Conservation (phyloP, 768 basidiomycete species). For the Russula virescens region DNA sequence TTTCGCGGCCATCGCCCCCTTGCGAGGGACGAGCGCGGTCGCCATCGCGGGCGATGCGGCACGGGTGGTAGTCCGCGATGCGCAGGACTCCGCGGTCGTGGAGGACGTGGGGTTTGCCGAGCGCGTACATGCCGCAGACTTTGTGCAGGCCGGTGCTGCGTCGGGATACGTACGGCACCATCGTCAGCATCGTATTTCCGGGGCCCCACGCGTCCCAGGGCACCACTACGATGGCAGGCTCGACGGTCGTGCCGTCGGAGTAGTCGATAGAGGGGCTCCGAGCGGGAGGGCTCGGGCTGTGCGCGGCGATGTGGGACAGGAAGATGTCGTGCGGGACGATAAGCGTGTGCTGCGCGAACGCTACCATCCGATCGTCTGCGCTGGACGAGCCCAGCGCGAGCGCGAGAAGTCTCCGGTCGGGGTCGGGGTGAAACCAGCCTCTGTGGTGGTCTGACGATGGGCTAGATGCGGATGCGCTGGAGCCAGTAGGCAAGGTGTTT, state of each 20-base stretch:
- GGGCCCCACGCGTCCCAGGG: constrained; percentile 3
- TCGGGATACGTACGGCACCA: neutral
- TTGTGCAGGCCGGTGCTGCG: too few species aligned
- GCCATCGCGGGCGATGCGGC: neutral
- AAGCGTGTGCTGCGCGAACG: neutral
- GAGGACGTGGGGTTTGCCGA: neutral
- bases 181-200: neutral
- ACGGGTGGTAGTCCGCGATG: constrained; percentile 6
- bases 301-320: neutral
- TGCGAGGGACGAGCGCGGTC: too few species aligned
- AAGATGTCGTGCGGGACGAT: neutral
- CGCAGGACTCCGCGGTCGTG: neutral
- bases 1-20: neutral
- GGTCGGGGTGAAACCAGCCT: neutral
- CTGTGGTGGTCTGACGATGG: too few species aligned
- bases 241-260: neutral
- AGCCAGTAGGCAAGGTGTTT: neutral
- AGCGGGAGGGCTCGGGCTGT: neutral
- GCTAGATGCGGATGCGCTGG: too few species aligned
- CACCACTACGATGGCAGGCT: neutral
- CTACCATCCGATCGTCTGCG: neutral
- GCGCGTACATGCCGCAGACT: constrained; percentile 4
- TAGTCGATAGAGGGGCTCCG: too few species aligned
- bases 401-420: neutral
- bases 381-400: neutral